These are phyloP conservation scores for Larix sibirica DNA, from an alignment of 83 land plant species.

Conservation along the genomic window DNA sequence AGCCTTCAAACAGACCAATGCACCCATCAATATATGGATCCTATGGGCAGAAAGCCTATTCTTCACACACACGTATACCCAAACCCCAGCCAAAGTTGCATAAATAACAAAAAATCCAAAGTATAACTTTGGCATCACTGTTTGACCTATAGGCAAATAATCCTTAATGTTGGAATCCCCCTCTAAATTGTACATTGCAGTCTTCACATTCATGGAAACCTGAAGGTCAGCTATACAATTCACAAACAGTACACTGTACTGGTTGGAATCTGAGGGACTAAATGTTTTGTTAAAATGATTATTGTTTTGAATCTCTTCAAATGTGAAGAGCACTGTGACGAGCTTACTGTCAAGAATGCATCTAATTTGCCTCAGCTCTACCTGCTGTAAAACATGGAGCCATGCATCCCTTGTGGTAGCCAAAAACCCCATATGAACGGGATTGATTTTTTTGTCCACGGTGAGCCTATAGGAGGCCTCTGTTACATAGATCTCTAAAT, in stretches of 20 bases:
- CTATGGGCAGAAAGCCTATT: slow-evolving; percentile 11
- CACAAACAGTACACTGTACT: slow-evolving; percentile 40
- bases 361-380: not conserved
- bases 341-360: not conserved
- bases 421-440: slow-evolving; percentile 33
- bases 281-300: not conserved
- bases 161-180: slow-evolving; percentile 24
- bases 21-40: slow-evolving; percentile 52
- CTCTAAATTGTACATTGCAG: slow-evolving; percentile 41
- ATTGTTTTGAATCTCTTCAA: not conserved
- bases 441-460: not conserved
- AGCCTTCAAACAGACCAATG: slow-evolving; percentile 39
- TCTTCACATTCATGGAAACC: slow-evolving; percentile 40
- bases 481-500: slow-evolving; percentile 17
- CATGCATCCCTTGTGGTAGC: slow-evolving; percentile 17
- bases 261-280: slow-evolving; percentile 11
- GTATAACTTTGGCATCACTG: slow-evolving; percentile 38
- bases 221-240: slow-evolving; percentile 30
- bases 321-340: not conserved
- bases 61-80: slow-evolving; percentile 26
- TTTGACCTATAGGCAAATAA: slow-evolving; percentile 36
- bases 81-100: slow-evolving; percentile 10
- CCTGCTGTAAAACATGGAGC: not conserved
- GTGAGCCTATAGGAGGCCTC: slow-evolving; percentile 13
- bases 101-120: slow-evolving; percentile 19